phyloP scores from a whole-genome alignment of 495 filamentous ascomycete genomes.

The Penicillium arizonense region DNA sequence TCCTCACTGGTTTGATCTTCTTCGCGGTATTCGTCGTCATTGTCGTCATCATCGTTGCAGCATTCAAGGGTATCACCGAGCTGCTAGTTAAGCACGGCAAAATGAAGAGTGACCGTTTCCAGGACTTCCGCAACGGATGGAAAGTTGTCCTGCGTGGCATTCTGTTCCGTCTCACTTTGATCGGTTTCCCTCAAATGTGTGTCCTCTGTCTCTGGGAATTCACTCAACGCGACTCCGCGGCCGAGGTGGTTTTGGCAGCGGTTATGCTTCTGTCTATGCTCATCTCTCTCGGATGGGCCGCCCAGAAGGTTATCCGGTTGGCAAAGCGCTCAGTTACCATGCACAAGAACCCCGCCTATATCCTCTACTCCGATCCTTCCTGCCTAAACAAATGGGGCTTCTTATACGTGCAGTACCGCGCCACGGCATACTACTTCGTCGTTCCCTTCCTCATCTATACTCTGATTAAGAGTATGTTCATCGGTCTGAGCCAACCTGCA shows the following conservation, averaged over 20 bases:
- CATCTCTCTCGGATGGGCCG: constrained; percentile 78
- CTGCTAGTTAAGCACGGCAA: constrained; percentile 65
- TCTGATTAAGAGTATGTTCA: constrained; percentile 86
- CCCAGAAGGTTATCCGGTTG: constrained; percentile 83
- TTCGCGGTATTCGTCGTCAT: constrained; percentile 79
- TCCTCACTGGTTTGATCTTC: constrained; percentile 87
- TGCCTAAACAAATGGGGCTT: constrained; percentile 98
- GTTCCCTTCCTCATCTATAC: constrained; percentile 78
- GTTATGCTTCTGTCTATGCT: constrained; percentile 87
- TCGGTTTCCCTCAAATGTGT: constrained; percentile 91
- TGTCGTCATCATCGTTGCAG: constrained; percentile 67
- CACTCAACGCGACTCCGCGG: constrained; percentile 79
- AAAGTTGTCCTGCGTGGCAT: constrained; percentile 85
- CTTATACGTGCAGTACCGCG: constrained; percentile 95
- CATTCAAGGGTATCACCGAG: constrained; percentile 82
- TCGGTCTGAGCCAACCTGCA: constrained; percentile 73
- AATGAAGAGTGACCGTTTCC: constrained; percentile 86
- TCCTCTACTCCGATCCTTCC: constrained; percentile 91
- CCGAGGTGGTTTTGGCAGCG: constrained; percentile 82
- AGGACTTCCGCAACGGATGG: constrained; percentile 93
- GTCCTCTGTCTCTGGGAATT: constrained; percentile 95
- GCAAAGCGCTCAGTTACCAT: constrained; percentile 84
- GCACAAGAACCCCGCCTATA: constrained; percentile 97
- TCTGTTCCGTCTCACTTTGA: constrained; percentile 83
- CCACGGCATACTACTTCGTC: constrained; percentile 96